Base-by-base conservation (phyloP, 202 grass and related monocot genomes). In the Setaria viridis region DNA sequence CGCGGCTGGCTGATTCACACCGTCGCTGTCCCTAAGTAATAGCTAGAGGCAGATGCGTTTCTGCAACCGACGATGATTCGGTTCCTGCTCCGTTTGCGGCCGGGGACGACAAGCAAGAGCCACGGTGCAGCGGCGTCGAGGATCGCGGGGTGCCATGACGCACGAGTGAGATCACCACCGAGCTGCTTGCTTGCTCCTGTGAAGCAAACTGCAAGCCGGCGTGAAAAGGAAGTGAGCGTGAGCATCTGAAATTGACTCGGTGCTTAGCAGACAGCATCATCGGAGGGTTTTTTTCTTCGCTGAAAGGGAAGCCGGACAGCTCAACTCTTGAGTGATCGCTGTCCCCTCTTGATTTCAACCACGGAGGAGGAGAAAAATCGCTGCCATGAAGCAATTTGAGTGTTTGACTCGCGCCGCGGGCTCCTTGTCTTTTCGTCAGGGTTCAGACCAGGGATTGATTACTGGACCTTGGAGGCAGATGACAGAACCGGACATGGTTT, bases 1-100 rank as follows among this genome's bases (percentile, higher is more conserved):
- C 50, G 17, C 30, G 11, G 37, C 13, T 33, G 11, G 37, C 13
- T 33, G 48, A 65, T 86, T 72, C 84, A 46, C 67, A 70, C 80
- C 0, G 74, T 73, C 88, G 39, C 64, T 42, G 37, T 90, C 82
- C 4, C 35, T 20, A 11, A 82, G 25, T 72, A 84, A 70, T 65
- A 45, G 62, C 56, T 4, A 25, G 80, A 69, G 74, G 4, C 0
- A n/a, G 46, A 80, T 82, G 25, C 77, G 30, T 34, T 54, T 17
- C 15, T 25, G 41, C n/a, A 7, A 57, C 3, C 9, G 33, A 53
- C 13, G 33, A 35, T 57, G 56, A 64, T 72, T 73, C 43, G 0
- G 3, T 53, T 8, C 63, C 66, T 15, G 70, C 30, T 63, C 20
- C 58, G 5, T 58, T 33, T 13, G 57, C n/a, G 35, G 30, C 42